Evolutionary conservation across 2,329 filamentous ascomycete genomes (phyloP), one percentile per base, ranked within the genome.

Genomic region (Coniosporium tulheliwenetii): DNA sequence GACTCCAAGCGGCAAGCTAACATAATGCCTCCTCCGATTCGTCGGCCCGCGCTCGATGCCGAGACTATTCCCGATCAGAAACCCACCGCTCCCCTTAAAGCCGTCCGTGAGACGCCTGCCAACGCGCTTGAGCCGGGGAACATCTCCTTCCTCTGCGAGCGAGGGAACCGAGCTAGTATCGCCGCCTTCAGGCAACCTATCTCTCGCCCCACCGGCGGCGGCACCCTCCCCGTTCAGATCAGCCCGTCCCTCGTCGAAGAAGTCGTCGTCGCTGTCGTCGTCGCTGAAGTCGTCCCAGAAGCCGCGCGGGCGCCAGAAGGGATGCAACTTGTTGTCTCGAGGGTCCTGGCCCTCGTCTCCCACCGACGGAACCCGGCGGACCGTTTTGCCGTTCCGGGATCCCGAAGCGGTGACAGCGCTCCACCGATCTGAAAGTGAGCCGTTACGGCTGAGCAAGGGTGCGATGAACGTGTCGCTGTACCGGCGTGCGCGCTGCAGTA

Each of bases 291-390:
- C 71, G 33, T 77, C 72, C 73, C 73, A 79, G 55, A 78, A 77
- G n/a, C 67, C 67, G 32, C 69, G 68, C 1, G 75, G 75, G 15
- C 70, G 66, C 76, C 76, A 79, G 51, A 78, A 75, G 1, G 75
- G 73, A 47, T 77, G 69, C 5, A 76, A 54, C 34, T 64, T 65
- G 36, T 62, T 62, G 41, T 73, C 65, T 37, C 43, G 16, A 32
- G 40, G 41, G 7, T 44, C 39, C 12, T 36, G 14, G 16, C 15
- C n/a, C 36, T 15, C 13, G 10, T 15, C 13, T 8, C 12, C 19
- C 16, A 39, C 29, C 9, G 19, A n/a, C 9, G 37, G 12, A 10
- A 5, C n/a, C 5, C 37, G 16, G 13, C 10, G 36, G 7, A 26
- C n/a, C 14, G 14, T 10, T 15, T 19, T 15, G n/a, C 36, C n/a